Conservation (phyloP, 2,329 filamentous ascomycete genomes). For the Monosporascus sp. region DNA sequence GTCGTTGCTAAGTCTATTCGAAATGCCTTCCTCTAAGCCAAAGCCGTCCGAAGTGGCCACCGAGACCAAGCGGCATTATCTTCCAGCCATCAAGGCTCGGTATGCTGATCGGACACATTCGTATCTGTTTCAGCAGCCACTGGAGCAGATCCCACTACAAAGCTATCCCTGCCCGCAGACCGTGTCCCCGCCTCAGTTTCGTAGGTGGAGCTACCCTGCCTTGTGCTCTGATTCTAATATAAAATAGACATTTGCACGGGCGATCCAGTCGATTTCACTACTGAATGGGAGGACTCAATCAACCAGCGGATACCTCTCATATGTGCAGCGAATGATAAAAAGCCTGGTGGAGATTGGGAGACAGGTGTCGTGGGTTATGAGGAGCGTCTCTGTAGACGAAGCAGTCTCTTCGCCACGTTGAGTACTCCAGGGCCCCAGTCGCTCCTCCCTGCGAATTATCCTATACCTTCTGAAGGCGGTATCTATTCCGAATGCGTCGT, state of each 20-base stretch:
- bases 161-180: slow-evolving; percentile 28
- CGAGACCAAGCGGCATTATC: slow-evolving; percentile 66
- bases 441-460: slow-evolving; percentile 52
- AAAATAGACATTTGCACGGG: slow-evolving; percentile 43
- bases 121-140: slow-evolving; percentile 48
- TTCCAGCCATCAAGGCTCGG: slow-evolving; percentile 56
- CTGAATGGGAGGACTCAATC: slow-evolving; percentile 48
- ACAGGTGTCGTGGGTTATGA: slow-evolving; percentile 56
- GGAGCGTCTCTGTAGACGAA: slow-evolving; percentile 69
- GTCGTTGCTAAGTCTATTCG: slow-evolving; percentile 5
- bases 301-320: slow-evolving; percentile 55
- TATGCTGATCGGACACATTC: slow-evolving; percentile 51
- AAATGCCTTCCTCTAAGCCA: slow-evolving; percentile 52
- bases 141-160: slow-evolving; percentile 37
- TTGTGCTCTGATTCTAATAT: slow-evolving; percentile 10
- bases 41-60: slow-evolving; percentile 66
- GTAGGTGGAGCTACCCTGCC: slow-evolving; percentile 19
- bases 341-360: slow-evolving; percentile 77
- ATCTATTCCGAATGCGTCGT: slow-evolving; percentile 68
- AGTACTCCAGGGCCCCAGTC: slow-evolving; percentile 52
- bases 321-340: slow-evolving; percentile 70
- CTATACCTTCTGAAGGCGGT: slow-evolving; percentile 63
- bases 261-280: slow-evolving; percentile 55
- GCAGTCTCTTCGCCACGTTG: slow-evolving; percentile 66
- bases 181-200: slow-evolving; percentile 39